A percentile compares a stretch with the other conserved stretches of the same genome.
These are phyloP conservation scores for Colletotrichum echinochloae DNA, from an alignment of 2,329 filamentous ascomycete genomes.

Conservation along the genomic window DNA sequence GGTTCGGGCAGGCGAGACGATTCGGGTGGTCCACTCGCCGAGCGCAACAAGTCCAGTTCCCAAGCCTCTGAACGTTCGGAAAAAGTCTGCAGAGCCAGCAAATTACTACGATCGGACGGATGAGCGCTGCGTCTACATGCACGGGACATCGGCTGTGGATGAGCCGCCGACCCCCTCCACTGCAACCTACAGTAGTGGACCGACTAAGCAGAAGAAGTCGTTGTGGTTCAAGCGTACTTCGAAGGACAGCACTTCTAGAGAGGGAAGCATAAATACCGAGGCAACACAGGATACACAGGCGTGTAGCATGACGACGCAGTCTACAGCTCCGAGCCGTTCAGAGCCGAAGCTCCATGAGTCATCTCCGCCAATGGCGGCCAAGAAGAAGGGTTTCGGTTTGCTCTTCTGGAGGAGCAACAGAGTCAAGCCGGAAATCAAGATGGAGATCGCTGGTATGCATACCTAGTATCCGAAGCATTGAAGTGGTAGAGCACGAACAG, in stretches of 20 bases:
- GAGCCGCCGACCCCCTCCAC: slow-evolving; percentile 42
- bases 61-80: slow-evolving; percentile 56
- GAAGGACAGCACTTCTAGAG: slow-evolving; percentile 49
- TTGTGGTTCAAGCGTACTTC: slow-evolving; percentile 65
- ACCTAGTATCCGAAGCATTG: neutral
- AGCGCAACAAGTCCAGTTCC: slow-evolving; percentile 52
- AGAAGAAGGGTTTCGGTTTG: slow-evolving; percentile 64
- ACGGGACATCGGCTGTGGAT: slow-evolving; percentile 42
- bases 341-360: slow-evolving; percentile 14
- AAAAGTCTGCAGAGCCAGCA: slow-evolving; percentile 47
- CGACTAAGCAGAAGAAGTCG: slow-evolving; percentile 58
- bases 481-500: neutral
- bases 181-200: slow-evolving; percentile 37
- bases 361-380: slow-evolving; percentile 39
- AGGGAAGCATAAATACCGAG: slow-evolving; percentile 38
- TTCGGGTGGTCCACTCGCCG: slow-evolving; percentile 66
- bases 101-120: neutral
- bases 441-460: slow-evolving; percentile 59
- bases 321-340: slow-evolving; percentile 36
- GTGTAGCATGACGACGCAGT: slow-evolving; percentile 37
- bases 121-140: slow-evolving; percentile 46
- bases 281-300: slow-evolving; percentile 33
- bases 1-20: slow-evolving; percentile 62
- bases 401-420: slow-evolving; percentile 67
- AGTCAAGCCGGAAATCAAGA: slow-evolving; percentile 54